phyloP scores from a whole-genome alignment of 163 green algal species.

The Scenedesmus sp. region DNA sequence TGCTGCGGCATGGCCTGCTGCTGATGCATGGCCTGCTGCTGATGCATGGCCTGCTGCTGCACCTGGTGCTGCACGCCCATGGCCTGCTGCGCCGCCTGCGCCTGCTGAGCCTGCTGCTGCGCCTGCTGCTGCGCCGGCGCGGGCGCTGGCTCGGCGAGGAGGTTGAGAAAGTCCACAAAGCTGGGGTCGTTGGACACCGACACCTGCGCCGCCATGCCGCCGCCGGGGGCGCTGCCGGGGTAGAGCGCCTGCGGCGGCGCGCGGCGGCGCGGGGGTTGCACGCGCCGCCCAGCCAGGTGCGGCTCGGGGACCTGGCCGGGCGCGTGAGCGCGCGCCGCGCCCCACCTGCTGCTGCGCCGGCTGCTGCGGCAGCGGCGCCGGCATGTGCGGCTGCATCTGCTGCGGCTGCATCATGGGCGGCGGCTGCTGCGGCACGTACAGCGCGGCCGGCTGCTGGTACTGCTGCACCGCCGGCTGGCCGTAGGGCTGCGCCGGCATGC shows the following conservation, averaged over 20 bases:
- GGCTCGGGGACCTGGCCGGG: too few relatives aligned
- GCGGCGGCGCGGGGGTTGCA: too few relatives aligned
- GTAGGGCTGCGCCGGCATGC: constrained; percentile 15
- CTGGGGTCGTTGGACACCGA: constrained; percentile 1
- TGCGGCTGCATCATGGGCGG: constrained; percentile 9
- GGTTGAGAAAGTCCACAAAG: constrained; percentile 32
- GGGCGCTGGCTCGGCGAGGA: neutral
- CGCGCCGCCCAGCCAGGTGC: too few relatives aligned
- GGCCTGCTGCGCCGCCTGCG: neutral
- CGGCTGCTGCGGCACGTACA: constrained; percentile 17
- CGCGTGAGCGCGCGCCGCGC: too few relatives aligned
- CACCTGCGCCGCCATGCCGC: constrained; percentile 1
- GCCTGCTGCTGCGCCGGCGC: neutral
- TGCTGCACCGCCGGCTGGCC: constrained; percentile 23
- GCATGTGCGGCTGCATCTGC: neutral
- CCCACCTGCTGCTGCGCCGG: constrained; percentile 1
- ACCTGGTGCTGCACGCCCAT: neutral
- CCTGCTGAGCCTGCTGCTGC: constrained; percentile 1
- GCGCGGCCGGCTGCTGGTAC: neutral
- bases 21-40: constrained; percentile 8
- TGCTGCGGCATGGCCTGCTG: constrained; percentile 13
- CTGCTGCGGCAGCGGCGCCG: constrained; percentile 15
- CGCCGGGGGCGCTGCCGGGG: neutral
- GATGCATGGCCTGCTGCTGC: constrained; percentile 14
- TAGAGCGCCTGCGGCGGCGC: too few relatives aligned